phyloP scores from a whole-genome alignment of 495 filamentous ascomycete genomes.

The Immersiella caudata region DNA sequence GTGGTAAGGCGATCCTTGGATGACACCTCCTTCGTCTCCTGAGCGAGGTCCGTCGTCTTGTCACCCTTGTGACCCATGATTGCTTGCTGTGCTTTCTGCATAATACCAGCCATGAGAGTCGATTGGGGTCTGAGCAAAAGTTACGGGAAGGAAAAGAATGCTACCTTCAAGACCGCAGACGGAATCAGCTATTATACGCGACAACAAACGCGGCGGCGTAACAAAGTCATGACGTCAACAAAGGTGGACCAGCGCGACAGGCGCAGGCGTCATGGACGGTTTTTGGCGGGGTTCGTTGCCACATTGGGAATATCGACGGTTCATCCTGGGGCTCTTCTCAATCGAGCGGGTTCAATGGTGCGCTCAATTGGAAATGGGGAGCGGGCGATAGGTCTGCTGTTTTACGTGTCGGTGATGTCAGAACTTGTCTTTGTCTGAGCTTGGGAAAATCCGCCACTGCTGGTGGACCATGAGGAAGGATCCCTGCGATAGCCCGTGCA shows the following conservation, averaged over 20 bases:
- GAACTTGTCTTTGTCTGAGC: not conserved
- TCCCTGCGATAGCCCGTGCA: too few relatives aligned
- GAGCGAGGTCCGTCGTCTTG: conserved; percentile 47
- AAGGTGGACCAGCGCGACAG: not conserved
- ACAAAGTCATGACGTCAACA: conserved; percentile 1
- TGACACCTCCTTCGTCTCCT: conserved; percentile 39
- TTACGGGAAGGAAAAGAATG: not conserved
- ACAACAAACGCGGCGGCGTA: not conserved
- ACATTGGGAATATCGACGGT: too few relatives aligned
- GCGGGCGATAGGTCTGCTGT: not conserved
- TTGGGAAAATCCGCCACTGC: not conserved
- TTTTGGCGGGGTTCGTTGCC: too few relatives aligned
- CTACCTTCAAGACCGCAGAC: not conserved
- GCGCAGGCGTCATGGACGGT: too few relatives aligned
- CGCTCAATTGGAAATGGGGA: not conserved
- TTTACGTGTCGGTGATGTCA: not conserved
- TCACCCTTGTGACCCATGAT: conserved; percentile 36
- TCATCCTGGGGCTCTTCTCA: not conserved
- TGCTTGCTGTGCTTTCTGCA: conserved; percentile 32
- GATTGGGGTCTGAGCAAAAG: not conserved
- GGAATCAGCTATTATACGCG: not conserved
- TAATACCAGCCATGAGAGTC: conserved; percentile 23
- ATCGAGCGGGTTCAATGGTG: not conserved
- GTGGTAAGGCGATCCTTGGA: conserved; percentile 60
- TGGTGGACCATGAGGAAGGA: too few relatives aligned